Base-by-base conservation (phyloP, 2,329 filamentous ascomycete species). In the Lachnum nothofagi region DNA sequence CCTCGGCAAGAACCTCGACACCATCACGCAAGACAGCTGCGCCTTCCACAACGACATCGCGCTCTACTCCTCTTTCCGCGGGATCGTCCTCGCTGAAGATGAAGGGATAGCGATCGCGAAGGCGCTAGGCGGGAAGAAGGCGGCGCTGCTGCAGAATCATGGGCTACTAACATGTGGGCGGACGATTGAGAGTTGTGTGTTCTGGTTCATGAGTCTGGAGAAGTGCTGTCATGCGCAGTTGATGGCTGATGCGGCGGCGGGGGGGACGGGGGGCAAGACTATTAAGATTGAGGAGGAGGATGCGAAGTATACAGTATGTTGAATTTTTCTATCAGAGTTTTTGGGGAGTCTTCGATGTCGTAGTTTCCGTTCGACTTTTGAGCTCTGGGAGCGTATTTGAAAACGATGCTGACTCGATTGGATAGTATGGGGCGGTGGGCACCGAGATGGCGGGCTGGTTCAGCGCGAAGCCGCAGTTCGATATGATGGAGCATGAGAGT, bases 381-480 rank as follows among this genome's bases (percentile, higher is more conserved):
- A n/a, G n/a, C n/a, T n/a, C n/a, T n/a, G n/a, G n/a, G n/a, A n/a
- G n/a, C n/a, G n/a, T n/a, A n/a, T n/a, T n/a, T n/a, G n/a, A n/a
- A n/a, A n/a, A n/a, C n/a, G n/a, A n/a, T n/a, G n/a, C n/a, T n/a
- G n/a, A n/a, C n/a, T n/a, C n/a, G n/a, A n/a, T n/a, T n/a, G n/a
- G n/a, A n/a, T n/a, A n/a, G 0, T 82, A 79, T 59, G 79, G 83
- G 66, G 75, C 78, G 0, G 71, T 88, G 3, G 86, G 86, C 0
- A 77, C 72, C 0, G 72, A 77, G 14, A 61, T 65, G 27, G 82
- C 79, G 0, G 85, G 85, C 0, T 88, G 78, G 73, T 90, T 89
- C 62, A 81, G 76, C 58, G 85, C 82, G 5, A 83, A 82, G 69
- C 85, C 85, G 14, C 58, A 83, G 54, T 89, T 89, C 68, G 84